Evolutionary conservation across 2,329 filamentous ascomycete species (phyloP).

Genomic region (Verticillium nubilum): DNA sequence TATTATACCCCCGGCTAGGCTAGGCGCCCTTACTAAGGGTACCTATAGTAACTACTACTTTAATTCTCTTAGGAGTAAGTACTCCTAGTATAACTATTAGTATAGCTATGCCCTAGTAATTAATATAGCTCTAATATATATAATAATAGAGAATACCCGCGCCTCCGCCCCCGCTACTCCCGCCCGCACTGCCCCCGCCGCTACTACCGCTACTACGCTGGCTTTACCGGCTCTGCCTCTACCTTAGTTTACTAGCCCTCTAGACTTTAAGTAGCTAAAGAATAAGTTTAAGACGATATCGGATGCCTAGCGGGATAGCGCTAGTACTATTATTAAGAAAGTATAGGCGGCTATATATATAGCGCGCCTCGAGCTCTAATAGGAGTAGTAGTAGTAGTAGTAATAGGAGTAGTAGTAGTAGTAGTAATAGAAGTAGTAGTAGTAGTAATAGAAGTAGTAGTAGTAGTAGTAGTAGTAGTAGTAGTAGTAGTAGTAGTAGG

Average conservation of each 20-base stretch:
- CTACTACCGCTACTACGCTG: neutral
- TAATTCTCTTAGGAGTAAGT: neutral
- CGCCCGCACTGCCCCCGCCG: neutral
- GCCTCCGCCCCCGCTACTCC: neutral
- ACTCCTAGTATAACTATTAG: neutral
- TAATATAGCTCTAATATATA: neutral
- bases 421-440: neutral
- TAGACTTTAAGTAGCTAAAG: neutral
- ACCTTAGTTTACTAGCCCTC: neutral
- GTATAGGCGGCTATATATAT: neutral
- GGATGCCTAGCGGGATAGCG: neutral
- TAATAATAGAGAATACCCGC: neutral
- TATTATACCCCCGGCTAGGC: neutral
- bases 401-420: neutral
- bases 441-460: neutral
- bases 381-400: neutral
- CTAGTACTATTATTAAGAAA: neutral
- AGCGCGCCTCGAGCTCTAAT: neutral
- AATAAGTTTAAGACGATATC: neutral
- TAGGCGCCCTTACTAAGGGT: neutral
- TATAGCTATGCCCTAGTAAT: neutral
- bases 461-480: too few relatives aligned
- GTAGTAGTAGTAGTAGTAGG: neutral
- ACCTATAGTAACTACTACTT: neutral
- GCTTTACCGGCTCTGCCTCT: neutral